These are phyloP conservation scores for Trichoderma lentiforme DNA, from an alignment of 2,329 filamentous ascomycete species.

Conservation along the genomic window DNA sequence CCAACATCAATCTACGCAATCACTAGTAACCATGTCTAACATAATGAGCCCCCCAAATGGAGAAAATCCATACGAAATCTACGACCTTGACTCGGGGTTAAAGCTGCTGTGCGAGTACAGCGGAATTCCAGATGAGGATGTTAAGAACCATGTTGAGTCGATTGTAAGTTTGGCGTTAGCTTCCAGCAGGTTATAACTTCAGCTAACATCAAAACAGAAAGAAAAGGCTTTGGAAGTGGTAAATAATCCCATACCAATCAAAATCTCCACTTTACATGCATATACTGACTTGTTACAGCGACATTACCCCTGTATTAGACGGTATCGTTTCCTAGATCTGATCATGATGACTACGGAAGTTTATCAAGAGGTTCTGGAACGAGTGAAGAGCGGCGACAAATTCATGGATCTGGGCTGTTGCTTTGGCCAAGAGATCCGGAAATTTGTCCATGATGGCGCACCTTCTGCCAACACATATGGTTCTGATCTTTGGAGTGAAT, in stretches of 20 bases:
- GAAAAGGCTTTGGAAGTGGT: background rate
- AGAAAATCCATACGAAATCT: background rate
- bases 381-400: background rate
- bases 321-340: background rate
- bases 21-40: background rate
- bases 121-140: background rate
- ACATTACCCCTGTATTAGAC: background rate
- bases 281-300: background rate
- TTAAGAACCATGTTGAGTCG: background rate
- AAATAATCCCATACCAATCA: background rate
- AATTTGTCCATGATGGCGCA: background rate
- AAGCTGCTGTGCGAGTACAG: background rate
- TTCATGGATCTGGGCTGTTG: background rate
- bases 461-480: conserved; percentile 1
- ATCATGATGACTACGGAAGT: background rate
- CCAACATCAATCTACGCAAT: no score
- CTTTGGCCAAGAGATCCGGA: background rate
- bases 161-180: background rate
- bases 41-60: background rate
- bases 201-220: background rate
- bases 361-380: background rate
- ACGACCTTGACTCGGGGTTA: background rate
- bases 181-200: background rate
- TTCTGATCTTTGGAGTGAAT: background rate
- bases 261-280: background rate